Base-by-base conservation (phyloP, 2,329 filamentous ascomycete species). In the Orbilia javanica region DNA sequence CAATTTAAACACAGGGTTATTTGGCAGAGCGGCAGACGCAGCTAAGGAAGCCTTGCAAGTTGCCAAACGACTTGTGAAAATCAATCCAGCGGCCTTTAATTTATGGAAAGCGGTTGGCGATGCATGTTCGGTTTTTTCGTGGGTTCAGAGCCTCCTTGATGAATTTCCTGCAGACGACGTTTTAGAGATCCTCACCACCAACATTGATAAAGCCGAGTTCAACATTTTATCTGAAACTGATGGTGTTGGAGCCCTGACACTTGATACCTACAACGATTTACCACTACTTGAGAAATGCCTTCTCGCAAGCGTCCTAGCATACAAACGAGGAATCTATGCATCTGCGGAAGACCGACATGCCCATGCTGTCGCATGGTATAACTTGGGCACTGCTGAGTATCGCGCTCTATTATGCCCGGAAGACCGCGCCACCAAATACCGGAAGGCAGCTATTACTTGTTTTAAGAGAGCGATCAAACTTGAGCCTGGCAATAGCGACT, bases 381-480 rank as follows among this genome's bases (percentile, higher is more conserved):
- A 99, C 82, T 86, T 99, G 18, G 96, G 96, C 48, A 98, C 94
- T 93, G 92, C 93, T 0, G 96, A 99, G 83, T 90, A 96, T 83
- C 89, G 91, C 52, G 92, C 94, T 0, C 93, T 96, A 82, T 85
- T 87, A 10, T 93, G 90, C 82, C 86, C 93, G 20, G 88, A 87
- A 39, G 83, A 83, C 0, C 82, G 84, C 2, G 79, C 81, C 18
- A 88, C 89, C 82, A 88, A 88, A 80, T 94, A 93, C 80, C 86
- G 96, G 55, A 94, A 92, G 83, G 91, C 94, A 5, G 89, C 96
- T 0, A 91, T 98, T 79, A 89, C 91, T 68, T 96, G 93, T 81
- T 98, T 99, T 88, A 99, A 99, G 85, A 89, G 93, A 52, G 93
- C 96, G 0, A 99, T 99, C 80, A 96, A 98, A 84, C 87, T 97